Evolutionary conservation across 305 asterid species (phyloP).

Genomic region (Fraxinus angustifolia): DNA sequence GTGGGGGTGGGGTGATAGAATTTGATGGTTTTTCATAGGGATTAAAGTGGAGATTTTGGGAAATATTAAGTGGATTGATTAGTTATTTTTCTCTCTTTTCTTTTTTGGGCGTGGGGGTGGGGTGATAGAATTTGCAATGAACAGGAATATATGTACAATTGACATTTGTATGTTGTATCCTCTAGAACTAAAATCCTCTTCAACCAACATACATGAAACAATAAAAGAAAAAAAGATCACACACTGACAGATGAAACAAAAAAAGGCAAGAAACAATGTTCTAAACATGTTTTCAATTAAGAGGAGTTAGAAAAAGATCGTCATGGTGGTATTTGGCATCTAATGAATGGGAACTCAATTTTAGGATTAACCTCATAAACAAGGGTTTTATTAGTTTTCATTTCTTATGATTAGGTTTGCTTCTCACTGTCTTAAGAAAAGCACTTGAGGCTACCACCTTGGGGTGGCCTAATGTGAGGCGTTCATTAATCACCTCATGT

Average conservation of each 20-base stretch:
- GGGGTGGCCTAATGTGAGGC: background rate
- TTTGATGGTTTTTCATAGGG: background rate
- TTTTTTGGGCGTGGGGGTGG: background rate
- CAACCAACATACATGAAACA: background rate
- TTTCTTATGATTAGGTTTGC: background rate
- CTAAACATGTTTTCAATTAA: background rate
- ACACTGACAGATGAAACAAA: background rate
- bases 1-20: background rate
- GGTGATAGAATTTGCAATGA: background rate
- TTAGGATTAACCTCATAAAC: background rate
- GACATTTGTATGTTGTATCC: background rate
- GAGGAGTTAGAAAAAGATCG: slow-evolving; percentile 12
- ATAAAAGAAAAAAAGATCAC: background rate
- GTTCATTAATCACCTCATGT: background rate
- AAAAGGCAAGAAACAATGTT: background rate
- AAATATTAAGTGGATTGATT: background rate
- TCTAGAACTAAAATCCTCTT: background rate
- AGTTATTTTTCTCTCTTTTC: background rate
- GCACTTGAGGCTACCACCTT: background rate
- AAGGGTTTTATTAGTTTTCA: background rate
- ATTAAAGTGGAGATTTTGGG: background rate
- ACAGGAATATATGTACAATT: background rate
- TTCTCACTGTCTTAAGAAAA: background rate
- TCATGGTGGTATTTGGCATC: background rate
- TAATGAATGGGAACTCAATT: background rate